Evolutionary conservation across 371 early-diverging fungal species (phyloP).

Genomic region (Actinomortierella ambigua): DNA sequence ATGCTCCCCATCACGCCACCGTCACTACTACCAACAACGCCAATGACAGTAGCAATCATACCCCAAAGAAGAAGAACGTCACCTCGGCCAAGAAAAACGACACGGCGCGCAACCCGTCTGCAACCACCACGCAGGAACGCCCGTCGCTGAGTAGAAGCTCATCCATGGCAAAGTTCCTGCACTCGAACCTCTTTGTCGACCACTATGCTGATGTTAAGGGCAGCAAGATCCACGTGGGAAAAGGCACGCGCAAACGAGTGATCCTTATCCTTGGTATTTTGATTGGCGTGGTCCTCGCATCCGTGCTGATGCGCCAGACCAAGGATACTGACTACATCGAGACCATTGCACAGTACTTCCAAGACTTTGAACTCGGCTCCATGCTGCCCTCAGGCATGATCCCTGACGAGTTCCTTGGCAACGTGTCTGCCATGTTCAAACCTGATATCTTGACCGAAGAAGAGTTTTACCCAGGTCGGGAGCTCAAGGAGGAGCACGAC

Average conservation of each 20-base stretch:
- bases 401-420: conserved; percentile 73
- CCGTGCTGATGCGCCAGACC: conserved; percentile 46
- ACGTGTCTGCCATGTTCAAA: conserved; percentile 62
- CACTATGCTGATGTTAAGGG: conserved; percentile 16
- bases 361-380: conserved; percentile 68
- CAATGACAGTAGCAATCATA: background rate
- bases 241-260: conserved; percentile 48
- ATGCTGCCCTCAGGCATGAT: conserved; percentile 69
- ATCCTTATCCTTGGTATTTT: conserved; percentile 58
- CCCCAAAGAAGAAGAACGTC: background rate
- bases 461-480: conserved; percentile 55
- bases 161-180: conserved; percentile 38
- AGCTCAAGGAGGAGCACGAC: conserved; percentile 44
- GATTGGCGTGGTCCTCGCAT: conserved; percentile 54
- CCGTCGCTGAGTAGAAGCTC: conserved; percentile 39
- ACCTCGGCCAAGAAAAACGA: background rate
- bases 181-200: conserved; percentile 22
- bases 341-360: conserved; percentile 43
- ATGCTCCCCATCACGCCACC: background rate
- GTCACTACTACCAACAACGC: background rate
- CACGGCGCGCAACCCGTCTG: background rate
- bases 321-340: conserved; percentile 40
- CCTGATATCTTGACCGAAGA: conserved; percentile 54
- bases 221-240: conserved; percentile 15
- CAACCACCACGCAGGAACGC: conserved; percentile 9